A percentile compares a stretch with the other conserved stretches of the same genome.
These are phyloP conservation scores for Dactylellina haptotyla DNA, from an alignment of 2,329 filamentous ascomycete species.

Conservation along the genomic window DNA sequence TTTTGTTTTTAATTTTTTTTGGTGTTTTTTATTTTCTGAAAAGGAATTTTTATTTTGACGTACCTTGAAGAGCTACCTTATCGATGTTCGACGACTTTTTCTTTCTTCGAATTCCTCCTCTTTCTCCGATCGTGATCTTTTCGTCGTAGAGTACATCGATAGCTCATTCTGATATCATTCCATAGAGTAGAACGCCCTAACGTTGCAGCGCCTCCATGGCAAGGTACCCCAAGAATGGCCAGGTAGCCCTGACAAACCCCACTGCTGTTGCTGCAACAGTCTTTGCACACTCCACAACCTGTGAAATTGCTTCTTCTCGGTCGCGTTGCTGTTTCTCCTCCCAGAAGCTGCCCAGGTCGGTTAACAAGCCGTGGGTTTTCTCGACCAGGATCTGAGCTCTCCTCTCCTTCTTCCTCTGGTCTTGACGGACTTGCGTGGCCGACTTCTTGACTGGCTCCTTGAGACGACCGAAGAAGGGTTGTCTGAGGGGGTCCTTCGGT, in stretches of 20 bases:
- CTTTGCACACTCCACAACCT: conserved; percentile 13
- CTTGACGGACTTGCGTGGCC: background rate
- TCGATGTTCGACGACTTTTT: background rate
- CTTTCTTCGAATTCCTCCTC: background rate
- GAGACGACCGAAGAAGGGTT: background rate
- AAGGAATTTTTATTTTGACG: conserved; percentile 53
- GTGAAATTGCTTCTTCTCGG: background rate
- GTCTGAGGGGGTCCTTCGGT: background rate
- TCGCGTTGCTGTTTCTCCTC: background rate
- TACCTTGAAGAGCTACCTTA: conserved; percentile 17
- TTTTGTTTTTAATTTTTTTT: conserved; percentile 44
- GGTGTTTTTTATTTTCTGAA: conserved; percentile 46
- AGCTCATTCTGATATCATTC: background rate
- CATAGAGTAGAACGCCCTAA: background rate
- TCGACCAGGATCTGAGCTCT: background rate
- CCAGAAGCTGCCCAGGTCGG: background rate
- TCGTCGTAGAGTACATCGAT: background rate
- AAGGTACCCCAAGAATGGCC: conserved; percentile 34
- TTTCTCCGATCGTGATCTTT: background rate
- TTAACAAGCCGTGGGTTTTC: background rate
- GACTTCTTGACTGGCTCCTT: background rate
- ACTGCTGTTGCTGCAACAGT: background rate
- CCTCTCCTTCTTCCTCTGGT: background rate
- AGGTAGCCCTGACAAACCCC: background rate
- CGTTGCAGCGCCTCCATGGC: conserved; percentile 37